Base-by-base conservation (phyloP, 2,329 filamentous ascomycete genomes). In the Paraphaeosphaeria sporulosa region DNA sequence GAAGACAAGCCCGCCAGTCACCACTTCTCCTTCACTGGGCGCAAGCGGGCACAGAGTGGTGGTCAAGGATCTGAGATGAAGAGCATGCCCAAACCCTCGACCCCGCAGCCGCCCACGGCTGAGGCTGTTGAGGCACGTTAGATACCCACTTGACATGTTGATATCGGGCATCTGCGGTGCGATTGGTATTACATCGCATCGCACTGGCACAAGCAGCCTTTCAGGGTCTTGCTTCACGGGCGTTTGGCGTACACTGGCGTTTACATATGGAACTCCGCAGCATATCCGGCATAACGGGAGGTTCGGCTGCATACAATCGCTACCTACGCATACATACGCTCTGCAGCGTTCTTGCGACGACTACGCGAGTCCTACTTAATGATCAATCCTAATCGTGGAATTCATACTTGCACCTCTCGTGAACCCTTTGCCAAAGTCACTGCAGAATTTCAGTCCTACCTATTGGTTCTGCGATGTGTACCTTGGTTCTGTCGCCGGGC, bases 1-100 rank as follows among this genome's bases (percentile, higher is more conserved):
- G 80, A 81, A 32, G 77, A 79, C 52, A 80, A 81, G 30, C 75
- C 76, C 23, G 81, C 74, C 63, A 78, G 75, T 71, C 77, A 84
- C 79, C 86, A 76, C 76, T 92, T 93, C 74, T 86, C 90, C 68
- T 84, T 92, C 57, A 86, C 87, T 3, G 89, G 90, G 17, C 84
- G 92, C 69, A 94, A 92, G 82, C 88, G 69, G 89, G 89, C 32
- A 84, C 90, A 62, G 90, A 96, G 78, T 78, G 71, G 78, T 78
- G 71, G 73, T 12, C 68, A 89, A 63, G 92, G 90, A 5, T 85
- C 90, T 32, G 92, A 96, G 76, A 77, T 96, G 57, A 86, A 88
- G 47, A 84, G 82, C 44, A 90, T 94, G 71, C 82, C 86, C 34
- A 73, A 74, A 52, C 69, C 74, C 23, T 58, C 62, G 12, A 64